Base-by-base conservation (phyloP, 2,329 filamentous ascomycete genomes). In the Epichloe gansuensis region DNA sequence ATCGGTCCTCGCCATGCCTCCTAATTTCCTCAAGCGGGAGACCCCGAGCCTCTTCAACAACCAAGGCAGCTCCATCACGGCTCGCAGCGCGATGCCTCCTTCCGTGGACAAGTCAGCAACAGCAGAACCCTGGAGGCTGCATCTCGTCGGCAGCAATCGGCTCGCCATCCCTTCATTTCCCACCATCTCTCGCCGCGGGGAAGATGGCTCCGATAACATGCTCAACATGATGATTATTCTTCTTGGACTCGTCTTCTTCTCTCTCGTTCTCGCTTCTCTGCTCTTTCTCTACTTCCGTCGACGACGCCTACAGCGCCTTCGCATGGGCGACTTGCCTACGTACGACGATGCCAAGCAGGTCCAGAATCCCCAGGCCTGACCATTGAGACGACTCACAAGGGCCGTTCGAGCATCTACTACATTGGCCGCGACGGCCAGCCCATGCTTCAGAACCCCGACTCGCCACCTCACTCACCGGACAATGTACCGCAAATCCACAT, bases 401-500 rank as follows among this genome's bases (percentile, higher is more conserved):
- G 77, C 60, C 77, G 76, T 59, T 81, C 82, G 52, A 88, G 88
- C 56, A 77, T 93, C 59, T 78, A 89, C 56, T 80, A 93, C 62
- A 86, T 89, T 67, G 82, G 86, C 62, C 84, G 88, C 68, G 89
- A 93, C 70, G 82, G 85, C 57, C 72, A 77, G 65, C 82, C 82
- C 58, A 83, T 94, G 71, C 81, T 91, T 59, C 78, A 83, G 58
- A 87, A 87, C 69, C 86, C 87, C 35, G 75, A 78, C 55, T 85
- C 82, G 57, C 85, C 88, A 15, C 87, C 91, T 23, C 75, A 85
- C 61, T 88, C 85, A 46, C 85, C 86, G n/a, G 88, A 81, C 69
- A 85, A 86, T 59, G 79, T 97, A 31, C 93, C 93, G 21, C 88
- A 97, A 72, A 98, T 98, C 63, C 89, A 91, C 70, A 95, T 98